phyloP scores from a whole-genome alignment of 73 alveolate genomes.

The Paramecium tetraurelia region DNA sequence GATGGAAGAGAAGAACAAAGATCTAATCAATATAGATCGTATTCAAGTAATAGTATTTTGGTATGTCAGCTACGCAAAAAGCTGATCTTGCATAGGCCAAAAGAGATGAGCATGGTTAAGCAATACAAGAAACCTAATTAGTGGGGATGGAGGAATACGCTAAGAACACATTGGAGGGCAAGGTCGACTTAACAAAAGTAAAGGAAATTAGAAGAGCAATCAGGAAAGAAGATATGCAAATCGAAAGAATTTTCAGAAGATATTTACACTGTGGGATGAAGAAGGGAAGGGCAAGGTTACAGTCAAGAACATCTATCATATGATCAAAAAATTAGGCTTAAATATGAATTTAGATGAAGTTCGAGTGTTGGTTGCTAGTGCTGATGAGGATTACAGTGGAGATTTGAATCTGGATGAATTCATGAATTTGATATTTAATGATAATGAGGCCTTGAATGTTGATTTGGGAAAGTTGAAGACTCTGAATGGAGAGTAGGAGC shows the following conservation, averaged over 20 bases:
- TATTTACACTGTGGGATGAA: conserved; percentile 93
- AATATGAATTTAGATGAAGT: conserved; percentile 92
- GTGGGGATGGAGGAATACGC: conserved; percentile 75
- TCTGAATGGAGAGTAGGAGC: conserved; percentile 48
- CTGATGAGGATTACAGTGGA: conserved; percentile 84
- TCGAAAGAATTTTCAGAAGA: conserved; percentile 81
- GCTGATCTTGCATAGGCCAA: conserved; percentile 31
- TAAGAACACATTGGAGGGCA: conserved; percentile 87
- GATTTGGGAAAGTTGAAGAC: conserved; percentile 65
- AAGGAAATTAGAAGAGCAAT: conserved; percentile 92
- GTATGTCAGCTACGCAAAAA: background rate
- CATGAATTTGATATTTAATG: conserved; percentile 83
- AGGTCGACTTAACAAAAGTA: conserved; percentile 86
- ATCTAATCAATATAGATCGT: background rate
- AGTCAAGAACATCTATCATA: conserved; percentile 75
- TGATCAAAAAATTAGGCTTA: conserved; percentile 92
- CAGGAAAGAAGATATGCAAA: conserved; percentile 90
- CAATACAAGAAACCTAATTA: conserved; percentile 82
- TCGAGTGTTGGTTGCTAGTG: conserved; percentile 85
- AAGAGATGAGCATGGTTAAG: conserved; percentile 71
- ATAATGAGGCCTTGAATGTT: conserved; percentile 68
- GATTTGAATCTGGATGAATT: conserved; percentile 89
- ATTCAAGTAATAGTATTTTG: background rate
- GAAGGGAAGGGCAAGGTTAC: conserved; percentile 58
- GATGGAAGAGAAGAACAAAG: background rate